Evolutionary conservation across 2,329 filamentous ascomycete species (phyloP).

Genomic region (Cercospora sesami): DNA sequence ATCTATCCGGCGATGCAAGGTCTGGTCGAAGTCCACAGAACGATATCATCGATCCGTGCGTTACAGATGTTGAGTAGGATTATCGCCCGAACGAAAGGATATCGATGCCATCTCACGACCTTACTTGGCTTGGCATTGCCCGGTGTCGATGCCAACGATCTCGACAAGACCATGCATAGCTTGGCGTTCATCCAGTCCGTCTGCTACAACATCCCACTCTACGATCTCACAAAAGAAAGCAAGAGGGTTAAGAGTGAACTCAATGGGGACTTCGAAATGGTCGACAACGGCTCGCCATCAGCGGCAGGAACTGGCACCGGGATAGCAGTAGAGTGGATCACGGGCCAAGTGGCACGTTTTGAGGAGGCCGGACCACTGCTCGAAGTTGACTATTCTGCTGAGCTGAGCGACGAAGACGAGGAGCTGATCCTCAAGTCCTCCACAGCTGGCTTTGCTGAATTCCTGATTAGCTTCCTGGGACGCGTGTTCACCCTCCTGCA

Average conservation of each 20-base stretch:
- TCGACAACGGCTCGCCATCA: slow-evolving; percentile 29
- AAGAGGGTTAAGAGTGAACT: slow-evolving; percentile 43
- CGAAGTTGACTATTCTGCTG: slow-evolving; percentile 78
- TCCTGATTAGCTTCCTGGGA: slow-evolving; percentile 83
- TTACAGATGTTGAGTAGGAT: slow-evolving; percentile 88
- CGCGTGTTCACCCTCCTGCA: slow-evolving; percentile 94
- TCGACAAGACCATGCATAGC: slow-evolving; percentile 94
- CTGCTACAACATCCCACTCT: slow-evolving; percentile 92
- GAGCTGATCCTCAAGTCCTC: slow-evolving; percentile 86
- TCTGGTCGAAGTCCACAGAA: slow-evolving; percentile 93
- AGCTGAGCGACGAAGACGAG: slow-evolving; percentile 83
- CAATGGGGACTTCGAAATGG: slow-evolving; percentile 37
- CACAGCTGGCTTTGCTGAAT: slow-evolving; percentile 90
- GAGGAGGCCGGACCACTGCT: slow-evolving; percentile 83
- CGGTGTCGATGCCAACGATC: slow-evolving; percentile 94
- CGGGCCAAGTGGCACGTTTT: slow-evolving; percentile 89
- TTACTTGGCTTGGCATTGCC: slow-evolving; percentile 88
- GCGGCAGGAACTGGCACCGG: slow-evolving; percentile 43
- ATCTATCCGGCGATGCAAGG: slow-evolving; percentile 98
- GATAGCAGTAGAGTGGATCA: slow-evolving; percentile 88
- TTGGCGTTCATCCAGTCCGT: slow-evolving; percentile 94
- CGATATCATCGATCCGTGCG: slow-evolving; percentile 87
- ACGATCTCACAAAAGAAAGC: slow-evolving; percentile 68
- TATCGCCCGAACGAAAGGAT: slow-evolving; percentile 92
- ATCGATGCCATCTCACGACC: slow-evolving; percentile 91